Base-by-base conservation (phyloP, 768 basidiomycete species). In the Melanogaster broomeanus region DNA sequence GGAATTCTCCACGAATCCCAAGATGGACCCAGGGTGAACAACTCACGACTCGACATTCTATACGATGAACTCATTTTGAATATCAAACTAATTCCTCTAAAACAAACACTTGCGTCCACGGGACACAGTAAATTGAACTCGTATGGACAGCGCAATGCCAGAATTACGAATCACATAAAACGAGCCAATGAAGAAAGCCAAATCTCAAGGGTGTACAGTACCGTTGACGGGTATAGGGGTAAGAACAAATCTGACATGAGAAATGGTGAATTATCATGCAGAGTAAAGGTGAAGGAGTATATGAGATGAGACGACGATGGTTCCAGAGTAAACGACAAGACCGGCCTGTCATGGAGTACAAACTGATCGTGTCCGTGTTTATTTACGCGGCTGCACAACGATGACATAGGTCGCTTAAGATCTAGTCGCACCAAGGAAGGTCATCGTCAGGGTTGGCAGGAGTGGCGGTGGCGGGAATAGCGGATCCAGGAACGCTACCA, bases 371-470 rank as follows among this genome's bases (percentile, higher is more conserved):
- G 46, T 37, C 33, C 52, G n/a, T 30, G 47, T 49, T 40, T 31
- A 28, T 51, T 30, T 47, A 51, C 34, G 19, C 42, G 21, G 25
- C 35, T 11, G 18, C 5, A 27, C 22, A 30, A 37, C 38, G 10
- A 42, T 24, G 48, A 16, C 16, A 39, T 31, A 51, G 18, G 12
- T 33, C 34, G 19, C n/a, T 21, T 42, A 31, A 38, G 16, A 45
- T 28, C 48, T 81, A 76, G 55, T 82, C 79, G 65, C 82, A 83
- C 59, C 54, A 82, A 38, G 79, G 79, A 15, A 81, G 62, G 57
- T 75, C 71, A 45, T 75, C 75, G 34, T 73, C 72, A 1, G 40
- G n/a, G 30, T n/a, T 19, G 19, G 61, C 59, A 18, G 67, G 63
- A 3, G 59, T 53, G 1, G 72, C 62, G 12, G 70, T 69, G 12